Base-by-base conservation (phyloP, 2,329 filamentous ascomycete genomes). In the Didymella glomerata region DNA sequence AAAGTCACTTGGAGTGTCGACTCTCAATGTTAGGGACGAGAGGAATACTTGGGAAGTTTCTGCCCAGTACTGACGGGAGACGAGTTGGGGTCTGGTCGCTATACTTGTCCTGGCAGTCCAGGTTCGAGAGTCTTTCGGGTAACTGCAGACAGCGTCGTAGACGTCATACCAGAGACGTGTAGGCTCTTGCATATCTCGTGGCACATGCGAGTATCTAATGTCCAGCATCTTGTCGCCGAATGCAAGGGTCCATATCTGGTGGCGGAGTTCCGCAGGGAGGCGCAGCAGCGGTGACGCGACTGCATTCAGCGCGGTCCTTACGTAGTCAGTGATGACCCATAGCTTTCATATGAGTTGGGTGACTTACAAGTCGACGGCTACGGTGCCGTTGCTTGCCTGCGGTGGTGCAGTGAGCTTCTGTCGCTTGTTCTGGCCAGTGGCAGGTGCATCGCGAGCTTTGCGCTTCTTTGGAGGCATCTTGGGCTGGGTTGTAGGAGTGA, bases 241-340 rank as follows among this genome's bases (percentile, higher is more conserved):
- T 2, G 22, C 30, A 9, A 46, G 16, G 4, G 38, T 2, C 56
- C 56, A 59, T 11, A 54, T 50, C 2, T 10, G 2, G 10, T 54
- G 25, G 13, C 56, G 42, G 3, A 59, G 36, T 16, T 59, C 56
- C 2, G 56, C 30, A 8, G 49, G 56, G 4, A 59, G 40, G 2
- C 38, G 49, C 2, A 59, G 40, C 25, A 59, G 45, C 8, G 50
- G 56, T 7, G 56, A 59, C 6, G 9, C 13, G 1, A 8, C 16
- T 4, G 48, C 27, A 24, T 52, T 52, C 20, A 25, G 28, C 14
- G 38, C 16, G 3, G 40, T 44, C 28, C 48, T 52, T 18, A 6
- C 4, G 8, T 10, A 11, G 22, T 52, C 18, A 52, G 49, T 16
- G 5, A 11, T 11, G 5, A 13, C 9, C 10, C 8, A n/a, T 10